These are phyloP conservation scores for Raphanus sativus DNA, from an alignment of 345 rosid species.

Conservation along the genomic window DNA sequence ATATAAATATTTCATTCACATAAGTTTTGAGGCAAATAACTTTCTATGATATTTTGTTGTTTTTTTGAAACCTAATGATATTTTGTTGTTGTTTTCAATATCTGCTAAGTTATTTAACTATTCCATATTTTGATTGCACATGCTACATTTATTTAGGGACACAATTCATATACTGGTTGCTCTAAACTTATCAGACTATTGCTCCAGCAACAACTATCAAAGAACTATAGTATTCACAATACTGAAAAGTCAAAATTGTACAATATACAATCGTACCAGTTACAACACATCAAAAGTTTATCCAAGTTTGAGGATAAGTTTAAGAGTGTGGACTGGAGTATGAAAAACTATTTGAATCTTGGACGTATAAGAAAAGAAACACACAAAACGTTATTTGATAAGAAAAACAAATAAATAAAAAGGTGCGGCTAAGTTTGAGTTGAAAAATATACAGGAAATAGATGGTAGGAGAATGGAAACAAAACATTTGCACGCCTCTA, in stretches of 20 bases:
- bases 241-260: not conserved
- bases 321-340: not conserved
- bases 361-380: not conserved
- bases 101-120: not conserved
- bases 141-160: not conserved
- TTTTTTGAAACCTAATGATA: too few relatives aligned
- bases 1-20: not conserved
- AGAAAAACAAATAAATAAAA: not conserved
- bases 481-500: constrained; percentile 31
- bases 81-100: not conserved
- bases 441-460: constrained; percentile 8
- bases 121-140: not conserved
- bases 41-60: not conserved
- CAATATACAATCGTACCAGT: not conserved
- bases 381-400: not conserved
- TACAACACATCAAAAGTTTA: not conserved
- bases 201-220: not conserved
- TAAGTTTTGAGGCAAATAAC: not conserved
- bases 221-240: not conserved
- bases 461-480: constrained; percentile 22
- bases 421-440: constrained; percentile 36
- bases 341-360: not conserved
- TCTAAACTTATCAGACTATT: not conserved
- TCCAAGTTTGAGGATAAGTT: constrained; percentile 16
- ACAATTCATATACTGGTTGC: not conserved